Evolutionary conservation across 2,329 filamentous ascomycete species (phyloP), one percentile per base, ranked within the genome.

Genomic region (Trichoderma hamatum): DNA sequence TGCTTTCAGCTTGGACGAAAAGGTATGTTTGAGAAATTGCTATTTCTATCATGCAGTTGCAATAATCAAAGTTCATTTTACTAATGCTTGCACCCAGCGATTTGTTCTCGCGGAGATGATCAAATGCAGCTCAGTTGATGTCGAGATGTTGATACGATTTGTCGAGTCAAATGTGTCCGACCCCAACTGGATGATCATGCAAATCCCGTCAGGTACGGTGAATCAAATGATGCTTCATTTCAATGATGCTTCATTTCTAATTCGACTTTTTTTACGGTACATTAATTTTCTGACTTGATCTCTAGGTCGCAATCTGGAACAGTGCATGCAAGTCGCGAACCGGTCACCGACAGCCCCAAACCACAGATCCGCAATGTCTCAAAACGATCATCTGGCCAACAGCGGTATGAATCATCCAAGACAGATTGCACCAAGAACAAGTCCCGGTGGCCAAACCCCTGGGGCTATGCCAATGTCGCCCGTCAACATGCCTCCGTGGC

Each of bases 71-170:
- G 26, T 67, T 24, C 26, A 51, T 64, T 24, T 43, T 39, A 52
- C 54, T 30, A 34, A 39, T 32, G 32, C 11, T 73, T 28, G 51
- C 1, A 3, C 34, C 21, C n/a, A 88, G 86, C 84, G 85, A 71
- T 87, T 87, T 74, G 79, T 88, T 70, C 81, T 88, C 68, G 84
- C 82, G 68, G 86, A 88, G 76, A 85, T 88, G 73, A 84, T 88
- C 77, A 88, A 88, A 73, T 81, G 81, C 70, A 88, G 85, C 78
- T 76, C 80, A 34, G 77, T 88, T 69, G 82, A 86, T 68, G 75
- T 86, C 28, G 75, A 79, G 13, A 76, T 75, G 21, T 76, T 88
- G 34, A 81, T 83, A 24, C 77, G 78, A 14, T 86, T 88, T 70
- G 79, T 88, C 72, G 82, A 74, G 70, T 71, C 74, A 49, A 77